Base-by-base conservation (phyloP, 495 filamentous ascomycete species). In the Xylaria acuta region DNA sequence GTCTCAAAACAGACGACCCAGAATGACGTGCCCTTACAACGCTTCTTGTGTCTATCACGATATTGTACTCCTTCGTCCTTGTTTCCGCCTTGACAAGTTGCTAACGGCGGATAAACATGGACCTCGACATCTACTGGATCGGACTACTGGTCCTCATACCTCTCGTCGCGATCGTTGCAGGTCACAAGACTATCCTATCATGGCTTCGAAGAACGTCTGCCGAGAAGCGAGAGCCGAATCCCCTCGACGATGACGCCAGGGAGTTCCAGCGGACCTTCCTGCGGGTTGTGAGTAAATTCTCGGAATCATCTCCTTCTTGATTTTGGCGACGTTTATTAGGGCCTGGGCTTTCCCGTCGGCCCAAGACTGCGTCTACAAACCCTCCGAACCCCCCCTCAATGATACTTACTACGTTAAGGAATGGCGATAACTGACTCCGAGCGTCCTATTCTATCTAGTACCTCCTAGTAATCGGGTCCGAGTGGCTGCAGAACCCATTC, bases 401-500 rank as follows among this genome's bases (percentile, higher is more conserved):
- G n/a, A n/a, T n/a, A n/a, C n/a, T n/a, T n/a, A n/a, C n/a, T n/a
- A 45, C 41, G 45, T 9, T 56, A 1, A 53, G 16, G 1, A 32
- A 56, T 56, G 1, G 27, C 14, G 14, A 16, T 7, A 32, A 30
- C 53, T 56, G 14, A 56, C 51, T 2, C 12, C 22, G 51, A 20
- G 25, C 12, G 3, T 4, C 14, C 16, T 11, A 47, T n/a, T n/a
- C 6, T 2, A 49, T 49, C 43, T 18, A 56, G 5, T 86, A 84
- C 66, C 73, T 79, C 60, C 75, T 86, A 2, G 77, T 83, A 5
- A 80, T 81, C 78, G 84, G 78, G 40, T 81, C 84, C 3, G 84
- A 86, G 49, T 85, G 84, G 83, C 77, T 86, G 25, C 58, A 85
- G 81, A 80, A 81, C 34, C 83, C 85, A 4, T 85, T 85, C 74